Evolutionary conservation across 768 basidiomycete species (phyloP).

Genomic region (Boletus sp.): DNA sequence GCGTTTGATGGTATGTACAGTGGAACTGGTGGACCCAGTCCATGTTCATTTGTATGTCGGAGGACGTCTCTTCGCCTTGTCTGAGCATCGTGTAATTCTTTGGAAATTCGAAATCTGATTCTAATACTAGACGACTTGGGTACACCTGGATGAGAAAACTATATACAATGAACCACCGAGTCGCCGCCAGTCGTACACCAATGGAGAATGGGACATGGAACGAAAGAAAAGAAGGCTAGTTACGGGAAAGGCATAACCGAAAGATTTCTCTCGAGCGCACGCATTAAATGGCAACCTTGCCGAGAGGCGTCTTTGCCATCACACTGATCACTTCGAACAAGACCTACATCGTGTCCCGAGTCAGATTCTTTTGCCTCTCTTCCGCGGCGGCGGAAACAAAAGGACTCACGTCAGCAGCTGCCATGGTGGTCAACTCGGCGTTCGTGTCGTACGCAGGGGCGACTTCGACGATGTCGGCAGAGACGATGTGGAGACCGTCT

Average conservation of each 20-base stretch:
- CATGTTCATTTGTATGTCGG: no score
- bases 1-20: no score
- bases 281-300: constrained; percentile 43
- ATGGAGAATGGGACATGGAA: no score
- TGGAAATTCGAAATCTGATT: no score
- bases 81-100: no score
- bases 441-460: constrained; percentile 77
- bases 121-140: no score
- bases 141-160: no score
- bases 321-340: constrained; percentile 74
- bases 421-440: constrained; percentile 62
- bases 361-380: not conserved
- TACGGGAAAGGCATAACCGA: not conserved
- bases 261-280: not conserved
- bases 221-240: not conserved
- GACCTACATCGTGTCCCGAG: constrained; percentile 43
- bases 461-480: constrained; percentile 83
- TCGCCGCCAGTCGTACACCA: no score
- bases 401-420: constrained; percentile 54
- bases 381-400: not conserved
- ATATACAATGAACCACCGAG: no score
- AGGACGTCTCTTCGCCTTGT: no score
- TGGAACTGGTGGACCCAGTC: no score
- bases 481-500: constrained; percentile 73
- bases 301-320: constrained; percentile 77